phyloP scores from a whole-genome alignment of 2,329 filamentous ascomycete species.

The Fusarium vanettenii region DNA sequence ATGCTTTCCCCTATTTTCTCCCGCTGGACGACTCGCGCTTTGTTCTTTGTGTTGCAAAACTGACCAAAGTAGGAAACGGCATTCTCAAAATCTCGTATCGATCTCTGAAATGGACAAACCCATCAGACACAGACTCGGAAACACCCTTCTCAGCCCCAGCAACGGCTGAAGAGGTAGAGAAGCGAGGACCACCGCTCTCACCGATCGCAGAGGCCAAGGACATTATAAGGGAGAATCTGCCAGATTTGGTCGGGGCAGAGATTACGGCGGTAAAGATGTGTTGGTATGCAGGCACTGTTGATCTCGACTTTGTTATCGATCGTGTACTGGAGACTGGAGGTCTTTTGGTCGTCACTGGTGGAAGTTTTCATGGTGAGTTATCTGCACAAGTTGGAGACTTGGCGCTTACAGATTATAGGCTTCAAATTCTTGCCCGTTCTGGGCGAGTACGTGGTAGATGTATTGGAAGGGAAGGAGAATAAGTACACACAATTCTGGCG shows the following conservation, averaged over 20 bases:
- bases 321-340: not conserved
- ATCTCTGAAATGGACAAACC: not conserved
- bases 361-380: slow-evolving; percentile 10
- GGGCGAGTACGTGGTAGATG: not conserved
- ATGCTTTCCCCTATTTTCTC: not conserved
- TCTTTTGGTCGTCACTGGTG: not conserved
- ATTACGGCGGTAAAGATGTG: not conserved
- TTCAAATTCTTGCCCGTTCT: not conserved
- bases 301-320: slow-evolving; percentile 3
- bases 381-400: not conserved
- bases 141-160: not conserved
- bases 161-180: not conserved
- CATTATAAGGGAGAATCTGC: not conserved
- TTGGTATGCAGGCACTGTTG: not conserved
- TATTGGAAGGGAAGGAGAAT: slow-evolving; percentile 5
- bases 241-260: slow-evolving; percentile 12
- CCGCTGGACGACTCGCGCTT: not conserved
- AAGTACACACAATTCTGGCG: not conserved
- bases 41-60: not conserved
- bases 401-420: not conserved
- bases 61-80: not conserved
- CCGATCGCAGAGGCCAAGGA: not conserved
- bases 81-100: slow-evolving; percentile 5
- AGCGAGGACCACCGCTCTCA: not conserved
- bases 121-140: not conserved